Percentiles rank a stretch among this genome's conserved stretches.
phyloP scores from a whole-genome alignment of 2,329 filamentous ascomycete species.

The Aspergillus pseudoglaucus region DNA sequence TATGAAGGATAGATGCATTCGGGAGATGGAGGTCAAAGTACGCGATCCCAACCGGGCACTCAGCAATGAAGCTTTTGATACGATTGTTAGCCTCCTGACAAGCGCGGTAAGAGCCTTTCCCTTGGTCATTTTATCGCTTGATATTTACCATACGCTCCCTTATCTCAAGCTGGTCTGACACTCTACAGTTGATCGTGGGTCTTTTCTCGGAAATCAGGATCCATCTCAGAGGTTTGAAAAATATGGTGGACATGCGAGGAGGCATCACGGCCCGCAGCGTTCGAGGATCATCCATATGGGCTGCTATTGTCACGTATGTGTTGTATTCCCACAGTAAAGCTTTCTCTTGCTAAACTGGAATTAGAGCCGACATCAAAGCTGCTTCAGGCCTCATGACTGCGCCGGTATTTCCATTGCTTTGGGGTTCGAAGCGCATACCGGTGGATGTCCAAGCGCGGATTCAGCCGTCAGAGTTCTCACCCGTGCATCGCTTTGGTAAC shows the following conservation, averaged over 20 bases:
- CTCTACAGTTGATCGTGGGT: conserved; percentile 29
- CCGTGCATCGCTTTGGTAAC: conserved; percentile 18
- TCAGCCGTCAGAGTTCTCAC: conserved; percentile 19
- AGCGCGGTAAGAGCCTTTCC: conserved; percentile 23
- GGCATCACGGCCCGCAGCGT: conserved; percentile 23
- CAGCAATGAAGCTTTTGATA: conserved; percentile 30
- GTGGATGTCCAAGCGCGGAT: conserved; percentile 20
- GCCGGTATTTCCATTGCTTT: conserved; percentile 29
- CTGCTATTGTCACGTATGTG: conserved; percentile 25
- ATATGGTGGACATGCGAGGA: conserved; percentile 33
- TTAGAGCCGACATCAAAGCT: conserved; percentile 29
- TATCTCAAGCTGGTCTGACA: neutral
- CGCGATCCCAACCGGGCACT: conserved; percentile 19
- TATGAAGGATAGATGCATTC: conserved; percentile 32
- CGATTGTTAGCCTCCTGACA: conserved; percentile 32
- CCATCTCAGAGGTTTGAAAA: conserved; percentile 32
- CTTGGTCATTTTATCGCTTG: neutral
- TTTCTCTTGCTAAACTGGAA: conserved; percentile 3
- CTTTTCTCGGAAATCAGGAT: conserved; percentile 33
- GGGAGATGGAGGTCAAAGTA: conserved; percentile 27
- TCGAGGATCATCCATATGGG: conserved; percentile 16
- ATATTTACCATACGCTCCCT: neutral
- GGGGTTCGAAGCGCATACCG: conserved; percentile 26
- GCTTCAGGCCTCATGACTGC: conserved; percentile 27
- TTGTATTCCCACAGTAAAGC: neutral